Evolutionary conservation across 169 alveolate species (phyloP).

Genomic region (Cystoisospora suis): DNA sequence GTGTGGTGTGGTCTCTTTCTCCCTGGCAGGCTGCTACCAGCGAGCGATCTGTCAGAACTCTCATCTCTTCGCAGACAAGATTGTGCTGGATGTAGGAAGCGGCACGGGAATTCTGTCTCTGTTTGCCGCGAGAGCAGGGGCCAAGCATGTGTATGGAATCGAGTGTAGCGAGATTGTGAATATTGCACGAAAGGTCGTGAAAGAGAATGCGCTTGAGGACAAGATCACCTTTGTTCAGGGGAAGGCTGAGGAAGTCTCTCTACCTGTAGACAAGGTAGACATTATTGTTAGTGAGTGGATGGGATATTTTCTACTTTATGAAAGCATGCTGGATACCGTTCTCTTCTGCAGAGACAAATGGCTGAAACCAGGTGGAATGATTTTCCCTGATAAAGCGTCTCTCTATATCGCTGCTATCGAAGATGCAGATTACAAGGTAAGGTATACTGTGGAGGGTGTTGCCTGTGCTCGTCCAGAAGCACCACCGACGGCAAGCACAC

Average conservation of each 20-base stretch:
- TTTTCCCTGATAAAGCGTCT: constrained; percentile 96
- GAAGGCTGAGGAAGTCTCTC: constrained; percentile 95
- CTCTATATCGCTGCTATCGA: constrained; percentile 95
- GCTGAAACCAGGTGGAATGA: constrained; percentile 92
- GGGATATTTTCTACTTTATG: constrained; percentile 97
- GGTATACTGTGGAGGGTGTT: no score
- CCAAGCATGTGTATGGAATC: constrained; percentile 96
- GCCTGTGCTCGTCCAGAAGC: no score
- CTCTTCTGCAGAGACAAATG: constrained; percentile 97
- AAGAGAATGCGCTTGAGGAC: constrained; percentile 88
- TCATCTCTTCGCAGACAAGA: constrained; percentile 93
- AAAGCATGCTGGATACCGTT: constrained; percentile 96
- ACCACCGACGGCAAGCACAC: no score
- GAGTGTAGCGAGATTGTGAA: constrained; percentile 96
- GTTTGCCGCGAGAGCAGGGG: constrained; percentile 98
- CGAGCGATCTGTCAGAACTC: constrained; percentile 93
- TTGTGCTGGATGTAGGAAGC: constrained; percentile 97
- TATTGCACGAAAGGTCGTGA: constrained; percentile 90
- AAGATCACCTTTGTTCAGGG: constrained; percentile 93
- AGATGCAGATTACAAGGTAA: constrained; percentile 93
- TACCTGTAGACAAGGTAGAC: constrained; percentile 96
- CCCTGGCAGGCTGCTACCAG: constrained; percentile 79
- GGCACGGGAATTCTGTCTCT: constrained; percentile 98
- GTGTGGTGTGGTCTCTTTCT: not conserved
- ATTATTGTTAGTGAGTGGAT: constrained; percentile 98